Evolutionary conservation across 202 grass and related monocot genomes (phyloP), one percentile per base, ranked within the genome.

Genomic region (Schoenoplectus triqueter): DNA sequence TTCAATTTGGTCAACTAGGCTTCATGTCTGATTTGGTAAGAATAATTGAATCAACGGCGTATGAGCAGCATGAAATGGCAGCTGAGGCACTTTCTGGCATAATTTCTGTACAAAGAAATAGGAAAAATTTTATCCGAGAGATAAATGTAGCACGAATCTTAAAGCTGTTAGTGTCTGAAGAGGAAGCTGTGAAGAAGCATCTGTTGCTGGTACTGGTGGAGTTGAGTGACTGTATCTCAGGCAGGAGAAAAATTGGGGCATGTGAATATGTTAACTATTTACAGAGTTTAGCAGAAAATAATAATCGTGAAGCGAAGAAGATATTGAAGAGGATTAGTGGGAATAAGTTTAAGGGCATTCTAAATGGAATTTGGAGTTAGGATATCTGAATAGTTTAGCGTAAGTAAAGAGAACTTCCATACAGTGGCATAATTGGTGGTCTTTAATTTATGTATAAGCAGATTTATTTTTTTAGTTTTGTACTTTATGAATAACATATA

Each of bases 321-420:
- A 85, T 99, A 57, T 86, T 99, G 55, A 99, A 94, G 86, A 99
- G 87, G 91, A 86, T 99, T 22, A 88, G 87, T 63, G 83, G 91
- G 70, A 91, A 87, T 88, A 95, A 87, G 84, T 89, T 99, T 3
- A 88, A 86, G 82, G 92, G 87, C 71, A 92, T 96, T 18, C 77
- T 99, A 55, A 88, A 89, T 80, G 92, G 91, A 91, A 96, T 99
- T 44, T 95, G 96, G 95, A 98, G 74, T 81, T 84, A 83, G 83
- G 82, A 86, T 85, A 14, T 73, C 31, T 10, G 10, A 63, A n/a
- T 54, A 15, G 45, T 67, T 67, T 82, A 69, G 15, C 55, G 47
- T 69, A 20, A 10, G 74, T 78, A 60, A 15, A 78, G 59, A 78
- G 49, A 59, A 70, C 6, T 70, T 69, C 81, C 10, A 83, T 83